Percentiles rank a stretch among this genome's conserved stretches.
Conservation (phyloP, 352 stramenopile species). For the Phytophthora aleatoria region DNA sequence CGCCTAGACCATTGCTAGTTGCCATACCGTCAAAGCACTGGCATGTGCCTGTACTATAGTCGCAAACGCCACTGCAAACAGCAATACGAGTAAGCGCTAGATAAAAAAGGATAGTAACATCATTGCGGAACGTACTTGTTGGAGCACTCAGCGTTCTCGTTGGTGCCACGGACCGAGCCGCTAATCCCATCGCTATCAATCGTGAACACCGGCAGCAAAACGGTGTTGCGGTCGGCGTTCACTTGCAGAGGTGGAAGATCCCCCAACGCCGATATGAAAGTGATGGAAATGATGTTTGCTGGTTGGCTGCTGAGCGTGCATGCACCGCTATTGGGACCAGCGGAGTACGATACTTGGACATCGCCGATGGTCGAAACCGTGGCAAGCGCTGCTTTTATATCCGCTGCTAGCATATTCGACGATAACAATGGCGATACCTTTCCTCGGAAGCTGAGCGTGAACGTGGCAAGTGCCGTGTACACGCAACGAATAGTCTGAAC, state of each 20-base stretch:
- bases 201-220: slow-evolving; percentile 50
- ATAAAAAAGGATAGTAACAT: neutral
- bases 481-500: slow-evolving; percentile 65
- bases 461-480: slow-evolving; percentile 46
- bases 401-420: slow-evolving; percentile 39
- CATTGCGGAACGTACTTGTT: slow-evolving; percentile 56
- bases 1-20: slow-evolving; percentile 57
- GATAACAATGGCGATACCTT: slow-evolving; percentile 39
- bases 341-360: slow-evolving; percentile 63
- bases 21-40: slow-evolving; percentile 76
- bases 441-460: slow-evolving; percentile 73
- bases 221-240: slow-evolving; percentile 33
- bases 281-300: slow-evolving; percentile 64
- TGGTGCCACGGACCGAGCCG: slow-evolving; percentile 58
- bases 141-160: slow-evolving; percentile 74
- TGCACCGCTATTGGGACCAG: slow-evolving; percentile 35
- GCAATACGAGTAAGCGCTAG: neutral
- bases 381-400: slow-evolving; percentile 50
- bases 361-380: slow-evolving; percentile 42
- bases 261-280: slow-evolving; percentile 61
- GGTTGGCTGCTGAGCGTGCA: slow-evolving; percentile 50
- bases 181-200: slow-evolving; percentile 63
- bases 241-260: slow-evolving; percentile 58
- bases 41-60: slow-evolving; percentile 56
- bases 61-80: slow-evolving; percentile 57